Evolutionary conservation across 164 flowering plant genomes (phyloP).

Genomic region (Litsea cubeba): DNA sequence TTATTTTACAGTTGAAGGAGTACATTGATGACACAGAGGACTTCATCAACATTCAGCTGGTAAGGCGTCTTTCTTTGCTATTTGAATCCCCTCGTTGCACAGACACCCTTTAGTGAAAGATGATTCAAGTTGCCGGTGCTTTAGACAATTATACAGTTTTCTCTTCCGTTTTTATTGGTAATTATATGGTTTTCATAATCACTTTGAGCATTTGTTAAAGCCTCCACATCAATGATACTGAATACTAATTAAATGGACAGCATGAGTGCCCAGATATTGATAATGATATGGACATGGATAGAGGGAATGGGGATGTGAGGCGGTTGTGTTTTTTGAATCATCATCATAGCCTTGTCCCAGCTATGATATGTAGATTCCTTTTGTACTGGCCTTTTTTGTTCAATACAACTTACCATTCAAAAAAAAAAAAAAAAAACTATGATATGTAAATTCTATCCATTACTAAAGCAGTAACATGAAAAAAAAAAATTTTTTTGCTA

Average conservation of each 20-base stretch:
- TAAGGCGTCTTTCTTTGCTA: constrained; percentile 20
- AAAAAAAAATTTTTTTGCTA: too few relatives aligned
- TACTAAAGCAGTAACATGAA: too few relatives aligned
- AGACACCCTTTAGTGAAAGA: neutral
- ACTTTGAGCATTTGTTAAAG: neutral
- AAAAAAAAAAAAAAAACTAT: neutral
- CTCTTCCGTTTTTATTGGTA: too few relatives aligned
- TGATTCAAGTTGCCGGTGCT: neutral
- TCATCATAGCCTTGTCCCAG: neutral
- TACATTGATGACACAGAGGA: constrained; percentile 24
- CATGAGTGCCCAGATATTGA: neutral
- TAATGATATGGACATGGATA: neutral
- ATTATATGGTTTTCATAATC: neutral
- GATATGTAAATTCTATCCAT: too few relatives aligned
- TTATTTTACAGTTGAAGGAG: constrained; percentile 56
- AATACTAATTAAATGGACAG: neutral
- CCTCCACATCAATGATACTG: neutral
- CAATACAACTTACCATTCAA: neutral
- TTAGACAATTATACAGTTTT: neutral
- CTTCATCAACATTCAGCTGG: constrained; percentile 84
- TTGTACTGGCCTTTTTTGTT: too few relatives aligned
- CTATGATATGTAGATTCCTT: neutral
- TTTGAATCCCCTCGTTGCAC: neutral
- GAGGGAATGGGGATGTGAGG: too few relatives aligned
- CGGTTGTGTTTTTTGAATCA: too few relatives aligned